Evolutionary conservation across 805 yeast genomes (phyloP).

Genomic region (Tetrapisispora nanseiensis): DNA sequence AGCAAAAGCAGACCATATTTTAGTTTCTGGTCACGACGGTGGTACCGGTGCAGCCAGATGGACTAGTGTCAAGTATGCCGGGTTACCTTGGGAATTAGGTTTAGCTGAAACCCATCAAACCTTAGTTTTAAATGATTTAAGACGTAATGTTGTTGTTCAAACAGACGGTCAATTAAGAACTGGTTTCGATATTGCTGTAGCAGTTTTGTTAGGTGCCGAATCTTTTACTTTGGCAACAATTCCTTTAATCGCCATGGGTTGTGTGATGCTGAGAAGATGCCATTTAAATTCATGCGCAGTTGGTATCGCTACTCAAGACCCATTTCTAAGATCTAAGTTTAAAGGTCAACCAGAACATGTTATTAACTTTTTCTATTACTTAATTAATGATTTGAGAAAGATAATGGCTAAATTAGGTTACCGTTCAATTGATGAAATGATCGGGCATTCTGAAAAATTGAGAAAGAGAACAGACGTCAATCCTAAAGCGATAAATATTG

Average conservation of each 20-base stretch:
- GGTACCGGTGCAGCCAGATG: conserved; percentile 99
- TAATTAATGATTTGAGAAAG: conserved; percentile 82
- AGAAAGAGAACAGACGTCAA: conserved; percentile 78
- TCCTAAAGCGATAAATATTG: conserved; percentile 85
- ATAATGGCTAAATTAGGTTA: conserved; percentile 94
- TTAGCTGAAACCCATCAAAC: conserved; percentile 98
- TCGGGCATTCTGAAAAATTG: conserved; percentile 90
- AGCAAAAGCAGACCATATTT: conserved; percentile 94
- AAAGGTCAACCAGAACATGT: conserved; percentile 97
- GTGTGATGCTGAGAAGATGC: conserved; percentile 93
- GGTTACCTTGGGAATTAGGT: conserved; percentile 98
- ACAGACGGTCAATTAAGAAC: conserved; percentile 98
- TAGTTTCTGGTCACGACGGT: conserved; percentile 97
- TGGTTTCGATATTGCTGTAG: conserved; percentile 94
- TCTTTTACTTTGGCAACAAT: conserved; percentile 98
- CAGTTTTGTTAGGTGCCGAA: conserved; percentile 93
- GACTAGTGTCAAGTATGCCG: conserved; percentile 95
- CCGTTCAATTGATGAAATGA: conserved; percentile 95
- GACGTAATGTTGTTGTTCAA: conserved; percentile 92
- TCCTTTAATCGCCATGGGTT: conserved; percentile 94
- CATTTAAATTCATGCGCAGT: conserved; percentile 94
- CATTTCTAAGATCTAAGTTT: conserved; percentile 82
- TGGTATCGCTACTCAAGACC: conserved; percentile 98
- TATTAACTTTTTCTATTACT: conserved; percentile 91
- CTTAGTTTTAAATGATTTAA: conserved; percentile 83